These are phyloP conservation scores for Juncus inflexus DNA, from an alignment of 176 grass and related monocot species.

Conservation along the genomic window DNA sequence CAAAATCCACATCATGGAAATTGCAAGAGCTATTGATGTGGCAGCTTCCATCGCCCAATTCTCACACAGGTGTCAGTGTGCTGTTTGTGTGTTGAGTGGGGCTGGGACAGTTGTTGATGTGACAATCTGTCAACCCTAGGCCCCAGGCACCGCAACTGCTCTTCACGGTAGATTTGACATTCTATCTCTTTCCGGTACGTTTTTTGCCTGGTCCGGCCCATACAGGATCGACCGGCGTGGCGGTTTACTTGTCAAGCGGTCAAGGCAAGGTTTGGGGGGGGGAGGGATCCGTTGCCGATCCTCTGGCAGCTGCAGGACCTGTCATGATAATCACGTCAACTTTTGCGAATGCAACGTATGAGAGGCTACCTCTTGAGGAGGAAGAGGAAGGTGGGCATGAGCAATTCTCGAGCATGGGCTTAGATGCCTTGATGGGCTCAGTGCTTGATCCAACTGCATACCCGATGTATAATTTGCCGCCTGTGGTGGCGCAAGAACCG, in stretches of 20 bases:
- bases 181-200: constrained; percentile 65
- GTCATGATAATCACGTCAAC: constrained; percentile 88
- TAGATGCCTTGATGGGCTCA: constrained; percentile 20
- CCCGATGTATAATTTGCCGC: constrained; percentile 48
- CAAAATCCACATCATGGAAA: too few species aligned
- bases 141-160: constrained; percentile 46
- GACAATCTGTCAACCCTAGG: constrained; percentile 54
- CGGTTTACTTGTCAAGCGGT: constrained; percentile 78
- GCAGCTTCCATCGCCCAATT: constrained; percentile 91
- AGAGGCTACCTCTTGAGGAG: constrained; percentile 67
- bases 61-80: constrained; percentile 57
- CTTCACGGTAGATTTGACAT: constrained; percentile 84
- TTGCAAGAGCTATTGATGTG: too few species aligned
- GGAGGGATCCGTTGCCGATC: too few species aligned
- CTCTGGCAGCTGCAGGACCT: too few species aligned
- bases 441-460: constrained; percentile 48
- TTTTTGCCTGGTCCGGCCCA: constrained; percentile 68
- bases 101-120: constrained; percentile 58
- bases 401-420: constrained; percentile 23
- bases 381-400: constrained; percentile 35
- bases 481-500: constrained; percentile 27
- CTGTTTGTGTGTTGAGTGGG: constrained; percentile 71
- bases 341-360: constrained; percentile 76
- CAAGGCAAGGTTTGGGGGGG: too few species aligned
- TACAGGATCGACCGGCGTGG: constrained; percentile 63